These are phyloP conservation scores for Friedmanniomyces simplex DNA, from an alignment of 495 filamentous ascomycete genomes.

Conservation along the genomic window DNA sequence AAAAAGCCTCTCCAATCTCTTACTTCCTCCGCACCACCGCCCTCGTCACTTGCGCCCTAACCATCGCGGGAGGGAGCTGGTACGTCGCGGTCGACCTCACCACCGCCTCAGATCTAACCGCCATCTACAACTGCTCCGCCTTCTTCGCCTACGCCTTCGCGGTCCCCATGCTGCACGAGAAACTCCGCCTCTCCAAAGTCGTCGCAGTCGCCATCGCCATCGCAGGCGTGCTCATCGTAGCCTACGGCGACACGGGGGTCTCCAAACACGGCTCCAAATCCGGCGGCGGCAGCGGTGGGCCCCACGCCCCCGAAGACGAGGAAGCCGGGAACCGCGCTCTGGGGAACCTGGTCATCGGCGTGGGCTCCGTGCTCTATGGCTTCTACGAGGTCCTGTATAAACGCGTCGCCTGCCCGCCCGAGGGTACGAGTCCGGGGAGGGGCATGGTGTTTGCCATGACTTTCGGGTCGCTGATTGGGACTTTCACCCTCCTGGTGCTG, in stretches of 20 bases:
- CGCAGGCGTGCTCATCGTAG: conserved; percentile 77
- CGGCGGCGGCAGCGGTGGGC: conserved; percentile 38
- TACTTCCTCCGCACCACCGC: conserved; percentile 72
- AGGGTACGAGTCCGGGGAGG: conserved; percentile 65
- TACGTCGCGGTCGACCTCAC: conserved; percentile 91
- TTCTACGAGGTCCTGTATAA: conserved; percentile 98
- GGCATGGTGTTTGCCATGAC: conserved; percentile 90
- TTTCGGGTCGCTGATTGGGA: conserved; percentile 75
- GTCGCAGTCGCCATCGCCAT: conserved; percentile 78
- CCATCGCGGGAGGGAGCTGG: conserved; percentile 87
- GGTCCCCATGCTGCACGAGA: conserved; percentile 78
- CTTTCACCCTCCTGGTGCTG: conserved; percentile 71
- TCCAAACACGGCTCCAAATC: conserved; percentile 42
- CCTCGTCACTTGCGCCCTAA: conserved; percentile 75
- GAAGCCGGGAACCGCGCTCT: conserved; percentile 52
- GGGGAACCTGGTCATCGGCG: conserved; percentile 84
- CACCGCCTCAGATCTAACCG: conserved; percentile 81
- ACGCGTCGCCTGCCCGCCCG: conserved; percentile 79
- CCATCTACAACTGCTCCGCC: conserved; percentile 97
- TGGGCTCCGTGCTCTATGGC: conserved; percentile 90
- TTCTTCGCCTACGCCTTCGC: conserved; percentile 98
- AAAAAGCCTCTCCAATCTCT: conserved; percentile 48
- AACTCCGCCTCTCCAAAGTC: conserved; percentile 66
- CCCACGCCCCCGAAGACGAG: conserved; percentile 33
- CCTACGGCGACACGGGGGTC: conserved; percentile 61